phyloP scores from a whole-genome alignment of 2,329 filamentous ascomycete genomes.

The Diaporthe sp. region DNA sequence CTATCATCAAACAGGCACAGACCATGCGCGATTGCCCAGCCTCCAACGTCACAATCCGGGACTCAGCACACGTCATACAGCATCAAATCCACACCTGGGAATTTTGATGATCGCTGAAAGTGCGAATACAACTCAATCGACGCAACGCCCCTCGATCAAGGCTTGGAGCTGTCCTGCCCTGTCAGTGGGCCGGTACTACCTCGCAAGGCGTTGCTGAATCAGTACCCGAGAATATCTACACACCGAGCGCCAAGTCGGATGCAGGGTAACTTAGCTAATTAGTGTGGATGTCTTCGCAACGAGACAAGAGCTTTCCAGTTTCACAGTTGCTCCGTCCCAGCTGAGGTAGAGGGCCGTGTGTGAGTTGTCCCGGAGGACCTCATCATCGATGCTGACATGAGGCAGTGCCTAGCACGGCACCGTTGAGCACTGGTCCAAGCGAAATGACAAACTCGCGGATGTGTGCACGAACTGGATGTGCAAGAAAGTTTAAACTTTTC shows the following conservation, averaged over 20 bases:
- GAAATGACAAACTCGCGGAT: not conserved
- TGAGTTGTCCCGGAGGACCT: not conserved
- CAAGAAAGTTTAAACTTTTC: not conserved
- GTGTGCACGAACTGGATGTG: not conserved
- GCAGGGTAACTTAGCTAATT: not conserved
- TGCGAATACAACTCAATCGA: not conserved
- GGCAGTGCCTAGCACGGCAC: slow-evolving; percentile 14
- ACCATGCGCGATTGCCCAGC: slow-evolving; percentile 7
- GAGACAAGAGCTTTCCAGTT: slow-evolving; percentile 19
- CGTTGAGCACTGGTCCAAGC: slow-evolving; percentile 14
- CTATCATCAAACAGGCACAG: slow-evolving; percentile 20
- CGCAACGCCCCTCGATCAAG: not conserved
- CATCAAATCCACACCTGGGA: not conserved
- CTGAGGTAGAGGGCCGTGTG: slow-evolving; percentile 18
- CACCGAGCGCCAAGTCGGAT: slow-evolving; percentile 21
- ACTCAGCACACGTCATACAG: slow-evolving; percentile 22
- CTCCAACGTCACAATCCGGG: slow-evolving; percentile 1
- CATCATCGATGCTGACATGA: not conserved
- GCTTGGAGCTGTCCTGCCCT: not conserved
- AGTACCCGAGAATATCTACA: not conserved
- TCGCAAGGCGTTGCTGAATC: slow-evolving; percentile 19
- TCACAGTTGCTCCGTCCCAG: slow-evolving; percentile 26
- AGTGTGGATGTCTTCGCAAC: not conserved
- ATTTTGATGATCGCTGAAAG: not conserved
- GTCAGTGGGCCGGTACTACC: not conserved